Evolutionary conservation across 257 asterid species (phyloP), one percentile per base, ranked within the genome.

Genomic region (Cynanchum wilfordii): DNA sequence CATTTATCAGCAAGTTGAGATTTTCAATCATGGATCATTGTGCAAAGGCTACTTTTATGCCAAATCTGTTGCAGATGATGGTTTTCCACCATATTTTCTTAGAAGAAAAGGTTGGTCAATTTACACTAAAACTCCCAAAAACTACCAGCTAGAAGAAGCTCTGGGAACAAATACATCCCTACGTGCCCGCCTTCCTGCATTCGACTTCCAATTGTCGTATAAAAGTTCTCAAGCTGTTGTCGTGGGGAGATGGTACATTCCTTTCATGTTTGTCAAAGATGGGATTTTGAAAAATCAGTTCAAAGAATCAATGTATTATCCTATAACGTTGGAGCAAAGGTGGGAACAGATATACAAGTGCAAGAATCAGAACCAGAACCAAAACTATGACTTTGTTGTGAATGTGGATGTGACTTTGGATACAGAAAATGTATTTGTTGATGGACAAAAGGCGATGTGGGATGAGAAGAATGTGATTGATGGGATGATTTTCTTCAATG

Each of bases 261-360:
- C 96, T 10, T 90, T 85, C 38, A 7, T 80, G 5, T 90, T 88
- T 58, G 82, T 90, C 56, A 90, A 81, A 75, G 95, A 88, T n/a
- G 86, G 84, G 1, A 62, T 78, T 0, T 3, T 85, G 49, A 73
- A 57, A 59, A 86, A 85, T 42, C 96, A 88, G 64, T 82, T 86
- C 75, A 69, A 72, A 65, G 73, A 65, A 54, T 82, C 94, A 2
- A 58, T 81, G 77, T 89, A 80, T 75, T 86, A 89, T 20, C 84
- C 79, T 65, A 73, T 86, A 66, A 83, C 86, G 25, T 76, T 89
- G 3, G 93, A 89, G 82, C 88, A 80, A 66, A 86, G 88, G 40
- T 87, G 94, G 96, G 90, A 84, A 55, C 72, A 51, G 77, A 68
- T 89, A 33, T 86, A 80, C 69, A n/a, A 79, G 8, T 70, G 80